Conservation (phyloP, 1,284 basidiomycete species). For the Ustilago vetiveriae region DNA sequence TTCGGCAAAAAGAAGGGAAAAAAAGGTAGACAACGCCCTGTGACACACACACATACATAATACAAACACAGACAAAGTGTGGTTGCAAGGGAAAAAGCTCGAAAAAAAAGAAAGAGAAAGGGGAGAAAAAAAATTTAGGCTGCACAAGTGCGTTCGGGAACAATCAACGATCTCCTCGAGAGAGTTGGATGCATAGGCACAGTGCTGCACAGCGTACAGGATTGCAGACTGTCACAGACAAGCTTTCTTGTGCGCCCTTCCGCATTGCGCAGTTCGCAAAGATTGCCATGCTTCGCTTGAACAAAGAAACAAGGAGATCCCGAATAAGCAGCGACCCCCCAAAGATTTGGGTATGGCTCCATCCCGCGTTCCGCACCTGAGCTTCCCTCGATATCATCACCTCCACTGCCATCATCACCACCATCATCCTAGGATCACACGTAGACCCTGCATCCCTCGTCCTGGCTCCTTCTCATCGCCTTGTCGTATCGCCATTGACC, state of each 20-base stretch:
- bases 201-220: conserved; percentile 4
- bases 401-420: conserved; percentile 26
- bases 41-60: conserved; percentile 1
- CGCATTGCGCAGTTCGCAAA: conserved; percentile 1
- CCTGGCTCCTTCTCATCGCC: too few species aligned
- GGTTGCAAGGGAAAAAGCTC: too few species aligned
- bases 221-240: background rate
- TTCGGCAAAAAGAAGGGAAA: background rate
- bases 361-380: conserved; percentile 21
- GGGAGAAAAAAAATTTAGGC: conserved; percentile 1
- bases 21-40: background rate
- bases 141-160: conserved; percentile 12
- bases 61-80: background rate
- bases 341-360: conserved; percentile 1
- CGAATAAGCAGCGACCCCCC: background rate
- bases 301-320: too few species aligned
- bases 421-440: conserved; percentile 2
- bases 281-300: too few species aligned
- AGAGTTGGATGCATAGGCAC: background rate
- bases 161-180: conserved; percentile 1
- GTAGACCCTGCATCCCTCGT: background rate
- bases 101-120: too few species aligned
- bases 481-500: too few species aligned
- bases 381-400: conserved; percentile 28
- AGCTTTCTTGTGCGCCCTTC: too few species aligned